Conservation (phyloP, 495 filamentous ascomycete species). For the Viridothelium virens region DNA sequence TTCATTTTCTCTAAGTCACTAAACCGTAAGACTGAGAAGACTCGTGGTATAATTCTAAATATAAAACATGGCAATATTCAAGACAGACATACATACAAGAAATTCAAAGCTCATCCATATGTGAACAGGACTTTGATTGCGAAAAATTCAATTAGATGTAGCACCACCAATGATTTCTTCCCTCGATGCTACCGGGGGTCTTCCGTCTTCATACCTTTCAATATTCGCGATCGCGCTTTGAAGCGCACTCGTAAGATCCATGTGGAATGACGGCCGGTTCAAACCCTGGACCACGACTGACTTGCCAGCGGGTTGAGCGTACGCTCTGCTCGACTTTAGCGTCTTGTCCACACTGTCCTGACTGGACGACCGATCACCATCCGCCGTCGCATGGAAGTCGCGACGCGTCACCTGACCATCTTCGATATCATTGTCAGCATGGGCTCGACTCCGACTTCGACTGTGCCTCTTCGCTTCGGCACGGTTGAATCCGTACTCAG, state of each 20-base stretch:
- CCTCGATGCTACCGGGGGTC: not conserved
- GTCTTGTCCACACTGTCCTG: slow-evolving; percentile 39
- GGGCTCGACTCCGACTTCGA: not conserved
- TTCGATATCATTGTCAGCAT: not conserved
- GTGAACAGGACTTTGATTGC: not conserved
- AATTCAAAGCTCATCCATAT: not conserved
- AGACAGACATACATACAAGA: not conserved
- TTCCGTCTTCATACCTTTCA: slow-evolving; percentile 38
- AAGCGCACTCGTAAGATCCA: slow-evolving; percentile 85
- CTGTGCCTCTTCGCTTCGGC: slow-evolving; percentile 36
- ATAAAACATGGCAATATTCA: no score
- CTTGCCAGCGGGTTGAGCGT: slow-evolving; percentile 32
- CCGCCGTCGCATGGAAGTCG: slow-evolving; percentile 34
- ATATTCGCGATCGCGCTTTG: slow-evolving; percentile 81
- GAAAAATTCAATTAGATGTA: not conserved
- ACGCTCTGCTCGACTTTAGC: slow-evolving; percentile 41
- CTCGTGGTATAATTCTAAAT: no score
- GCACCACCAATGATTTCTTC: not conserved
- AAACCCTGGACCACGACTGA: slow-evolving; percentile 72
- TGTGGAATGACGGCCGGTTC: slow-evolving; percentile 87
- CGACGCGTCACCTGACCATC: slow-evolving; percentile 2
- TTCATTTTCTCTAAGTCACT: no score
- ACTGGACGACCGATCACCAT: slow-evolving; percentile 17
- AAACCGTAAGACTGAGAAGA: no score
- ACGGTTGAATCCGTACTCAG: slow-evolving; percentile 51